Evolutionary conservation across 139 green algal species (phyloP), one percentile per base, ranked within the genome.

Genomic region (Tetradesmus lagerheimii): DNA sequence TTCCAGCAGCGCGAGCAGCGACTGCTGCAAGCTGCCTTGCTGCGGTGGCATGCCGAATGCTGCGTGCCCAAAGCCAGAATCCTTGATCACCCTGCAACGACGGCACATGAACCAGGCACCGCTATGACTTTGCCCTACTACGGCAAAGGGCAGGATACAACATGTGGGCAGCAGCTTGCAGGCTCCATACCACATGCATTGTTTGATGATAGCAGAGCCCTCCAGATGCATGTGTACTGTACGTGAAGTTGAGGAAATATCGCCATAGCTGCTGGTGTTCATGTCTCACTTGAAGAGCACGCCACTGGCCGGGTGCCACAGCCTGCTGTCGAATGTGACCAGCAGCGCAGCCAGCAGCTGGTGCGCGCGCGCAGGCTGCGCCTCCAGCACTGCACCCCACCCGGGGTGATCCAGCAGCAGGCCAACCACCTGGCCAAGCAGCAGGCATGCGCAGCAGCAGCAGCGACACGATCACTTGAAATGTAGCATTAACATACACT

Each of bases 291-390:
- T 86, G 50, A 86, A 57, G 57, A 85, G 20, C n/a, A 91, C 78
- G 8, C 83, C 47, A 38, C 92, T 94, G 18, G 96, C 91, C 37
- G 95, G 94, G 77, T 97, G 95, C 96, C 96, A 98, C 85, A 96
- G 93, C 79, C 95, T 91, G 38, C 86, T 88, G 89, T 98, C 93
- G 89, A 99, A 98, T 0, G 83, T 85, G 15, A 82, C 57, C 62
- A 98, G 91, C 25, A 97, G 92, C 27, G 90, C 71, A 1, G 80
- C 83, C 62, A 97, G 78, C 88, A 98, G 90, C 53, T 75, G 31
- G 38, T 82, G 15, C n/a, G 81, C 77, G 34, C 91, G 94, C 15
- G 74, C 86, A 15, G 41, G 50, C 90, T 94, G 96, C 4, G 18
- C 38, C 91, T 97, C 94, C 9, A 98, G 90, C 25, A 91, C 85